Percentiles rank a stretch among this genome's conserved stretches.
These are phyloP conservation scores for Auriscalpium orientale DNA, from an alignment of 768 basidiomycete genomes.

Conservation along the genomic window DNA sequence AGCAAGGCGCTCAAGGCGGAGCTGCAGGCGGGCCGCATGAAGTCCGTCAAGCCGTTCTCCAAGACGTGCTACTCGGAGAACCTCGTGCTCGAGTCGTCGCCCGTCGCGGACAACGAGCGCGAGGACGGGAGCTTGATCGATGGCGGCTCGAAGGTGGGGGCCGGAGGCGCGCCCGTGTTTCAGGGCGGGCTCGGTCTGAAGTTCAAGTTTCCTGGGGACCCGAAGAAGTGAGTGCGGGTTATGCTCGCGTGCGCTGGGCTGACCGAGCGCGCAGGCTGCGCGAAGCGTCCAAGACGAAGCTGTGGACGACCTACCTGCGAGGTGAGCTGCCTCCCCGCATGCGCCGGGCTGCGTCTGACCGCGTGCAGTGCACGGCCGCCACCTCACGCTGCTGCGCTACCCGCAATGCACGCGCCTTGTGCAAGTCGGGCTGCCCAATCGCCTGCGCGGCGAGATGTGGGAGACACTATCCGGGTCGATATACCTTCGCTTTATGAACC, in stretches of 20 bases:
- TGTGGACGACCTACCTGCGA: constrained; percentile 86
- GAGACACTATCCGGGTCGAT: constrained; percentile 93
- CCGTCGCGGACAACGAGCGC: constrained; percentile 26
- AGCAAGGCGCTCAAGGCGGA: constrained; percentile 86
- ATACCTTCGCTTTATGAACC: constrained; percentile 82
- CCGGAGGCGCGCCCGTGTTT: constrained; percentile 48
- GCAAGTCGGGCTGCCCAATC: constrained; percentile 92
- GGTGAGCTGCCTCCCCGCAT: constrained; percentile 36
- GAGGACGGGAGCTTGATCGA: constrained; percentile 61
- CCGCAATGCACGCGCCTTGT: constrained; percentile 96
- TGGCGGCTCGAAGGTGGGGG: constrained; percentile 45
- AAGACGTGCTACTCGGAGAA: constrained; percentile 93
- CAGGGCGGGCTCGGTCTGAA: constrained; percentile 74
- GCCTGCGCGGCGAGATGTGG: constrained; percentile 96
- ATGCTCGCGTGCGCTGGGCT: background rate
- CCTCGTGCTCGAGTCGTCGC: constrained; percentile 53
- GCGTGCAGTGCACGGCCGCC: constrained; percentile 79
- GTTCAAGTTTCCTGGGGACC: constrained; percentile 89
- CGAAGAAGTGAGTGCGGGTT: constrained; percentile 62
- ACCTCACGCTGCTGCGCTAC: constrained; percentile 91
- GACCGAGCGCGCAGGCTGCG: constrained; percentile 46
- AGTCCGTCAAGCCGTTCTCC: constrained; percentile 80
- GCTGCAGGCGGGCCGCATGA: constrained; percentile 89
- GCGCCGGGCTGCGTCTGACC: background rate
- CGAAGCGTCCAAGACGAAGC: constrained; percentile 90